Evolutionary conservation across 2,329 filamentous ascomycete species (phyloP).

Genomic region (Stemphylium beticola): DNA sequence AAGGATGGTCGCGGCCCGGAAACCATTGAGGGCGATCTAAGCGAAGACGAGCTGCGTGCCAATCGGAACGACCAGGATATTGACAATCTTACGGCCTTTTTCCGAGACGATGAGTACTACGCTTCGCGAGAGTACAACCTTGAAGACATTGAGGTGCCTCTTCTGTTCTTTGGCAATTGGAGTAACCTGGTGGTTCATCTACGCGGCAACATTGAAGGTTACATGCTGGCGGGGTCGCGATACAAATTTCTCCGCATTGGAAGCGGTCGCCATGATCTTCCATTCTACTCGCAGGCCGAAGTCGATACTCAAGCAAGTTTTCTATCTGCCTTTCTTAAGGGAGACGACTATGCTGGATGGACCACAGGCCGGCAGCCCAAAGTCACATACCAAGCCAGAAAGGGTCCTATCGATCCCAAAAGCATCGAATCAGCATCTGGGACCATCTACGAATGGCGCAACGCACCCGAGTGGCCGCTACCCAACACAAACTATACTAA

Average conservation of each 20-base stretch:
- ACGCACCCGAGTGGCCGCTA: background rate
- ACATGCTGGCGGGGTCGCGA: background rate
- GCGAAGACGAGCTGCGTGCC: background rate
- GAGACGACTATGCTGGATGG: background rate
- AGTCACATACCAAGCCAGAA: background rate
- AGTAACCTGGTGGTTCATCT: background rate
- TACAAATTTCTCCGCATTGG: background rate
- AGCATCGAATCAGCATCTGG: no score
- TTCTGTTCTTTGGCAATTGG: background rate
- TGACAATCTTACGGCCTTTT: background rate
- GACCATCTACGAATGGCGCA: no score
- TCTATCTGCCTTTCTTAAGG: background rate
- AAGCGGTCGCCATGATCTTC: background rate
- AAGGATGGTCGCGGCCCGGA: background rate
- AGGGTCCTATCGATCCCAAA: no score
- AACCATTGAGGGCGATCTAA: background rate
- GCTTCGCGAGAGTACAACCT: background rate
- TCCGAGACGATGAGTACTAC: background rate
- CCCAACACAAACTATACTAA: background rate
- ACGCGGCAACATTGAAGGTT: background rate
- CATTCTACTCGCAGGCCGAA: background rate
- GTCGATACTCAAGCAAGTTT: background rate
- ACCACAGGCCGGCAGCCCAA: background rate
- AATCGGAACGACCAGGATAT: no score
- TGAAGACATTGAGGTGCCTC: background rate